Conservation (phyloP, 306 rosid genomes). For the Lathyrus tuberosus region DNA sequence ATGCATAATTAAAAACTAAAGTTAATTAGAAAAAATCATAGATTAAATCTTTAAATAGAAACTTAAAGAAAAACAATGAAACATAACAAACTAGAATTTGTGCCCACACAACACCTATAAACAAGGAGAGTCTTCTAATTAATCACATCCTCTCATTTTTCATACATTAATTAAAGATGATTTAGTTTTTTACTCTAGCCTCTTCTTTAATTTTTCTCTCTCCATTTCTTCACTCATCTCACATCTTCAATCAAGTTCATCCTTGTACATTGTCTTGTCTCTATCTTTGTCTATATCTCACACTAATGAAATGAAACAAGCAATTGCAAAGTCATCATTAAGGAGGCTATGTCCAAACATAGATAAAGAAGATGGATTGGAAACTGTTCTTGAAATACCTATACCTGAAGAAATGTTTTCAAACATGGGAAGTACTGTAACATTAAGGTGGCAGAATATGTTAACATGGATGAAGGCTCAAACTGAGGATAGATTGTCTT, state of each 20-base stretch:
- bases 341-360: slow-evolving; percentile 93
- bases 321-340: slow-evolving; percentile 42
- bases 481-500: slow-evolving; percentile 66
- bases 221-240: slow-evolving; percentile 10
- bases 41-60: slow-evolving; percentile 34
- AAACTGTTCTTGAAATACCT: slow-evolving; percentile 89
- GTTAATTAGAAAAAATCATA: slow-evolving; percentile 2
- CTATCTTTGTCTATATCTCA: not conserved
- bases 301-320: slow-evolving; percentile 42
- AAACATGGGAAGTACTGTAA: slow-evolving; percentile 72
- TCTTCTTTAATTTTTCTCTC: slow-evolving; percentile 21
- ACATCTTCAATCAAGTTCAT: slow-evolving; percentile 31
- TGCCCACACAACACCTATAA: slow-evolving; percentile 59
- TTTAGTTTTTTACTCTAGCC: slow-evolving; percentile 38
- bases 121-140: slow-evolving; percentile 62
- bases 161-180: slow-evolving; percentile 17
- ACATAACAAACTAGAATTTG: slow-evolving; percentile 8
- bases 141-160: slow-evolving; percentile 22
- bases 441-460: slow-evolving; percentile 80
- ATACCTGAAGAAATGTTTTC: slow-evolving; percentile 93
- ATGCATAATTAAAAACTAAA: not conserved
- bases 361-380: slow-evolving; percentile 84
- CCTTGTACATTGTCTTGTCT: slow-evolving; percentile 8
- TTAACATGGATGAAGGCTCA: slow-evolving; percentile 89
- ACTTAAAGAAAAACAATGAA: slow-evolving; percentile 3